Evolutionary conservation across 1,284 basidiomycete species (phyloP).

Genomic region (Cryptococcus wingfieldii): DNA sequence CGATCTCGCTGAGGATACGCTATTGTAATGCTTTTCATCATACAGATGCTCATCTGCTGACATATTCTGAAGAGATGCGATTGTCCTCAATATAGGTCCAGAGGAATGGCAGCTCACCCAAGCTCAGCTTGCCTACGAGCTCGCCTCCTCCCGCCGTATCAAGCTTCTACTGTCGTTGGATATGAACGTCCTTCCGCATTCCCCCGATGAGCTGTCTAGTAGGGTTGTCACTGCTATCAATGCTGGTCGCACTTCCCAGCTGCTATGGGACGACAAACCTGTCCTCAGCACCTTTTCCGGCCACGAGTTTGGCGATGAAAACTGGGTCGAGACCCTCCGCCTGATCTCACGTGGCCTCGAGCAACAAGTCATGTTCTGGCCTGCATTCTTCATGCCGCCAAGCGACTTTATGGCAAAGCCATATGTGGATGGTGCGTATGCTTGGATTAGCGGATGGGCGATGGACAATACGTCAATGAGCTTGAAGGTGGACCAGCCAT

Average conservation of each 20-base stretch:
- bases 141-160: conserved; percentile 17
- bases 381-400: conserved; percentile 46
- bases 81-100: conserved; percentile 47
- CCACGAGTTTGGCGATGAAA: conserved; percentile 32
- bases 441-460: conserved; percentile 49
- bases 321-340: conserved; percentile 37
- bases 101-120: conserved; percentile 48
- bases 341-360: conserved; percentile 20
- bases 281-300: conserved; percentile 45
- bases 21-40: conserved; percentile 21
- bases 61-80: conserved; percentile 35
- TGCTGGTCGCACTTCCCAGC: conserved; percentile 6
- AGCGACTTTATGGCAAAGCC: conserved; percentile 27
- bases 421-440: conserved; percentile 40
- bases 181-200: conserved; percentile 42
- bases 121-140: conserved; percentile 34
- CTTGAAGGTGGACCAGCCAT: conserved; percentile 34
- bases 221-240: conserved; percentile 13
- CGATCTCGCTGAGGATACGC: conserved; percentile 35
- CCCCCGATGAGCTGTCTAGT: conserved; percentile 16
- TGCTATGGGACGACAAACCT: conserved; percentile 21
- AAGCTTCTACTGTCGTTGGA: conserved; percentile 45
- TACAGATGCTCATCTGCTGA: neutral
- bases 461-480: conserved; percentile 22
- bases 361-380: conserved; percentile 42